phyloP scores from a whole-genome alignment of 2,329 filamentous ascomycete genomes.

The Thielaviopsis populi region DNA sequence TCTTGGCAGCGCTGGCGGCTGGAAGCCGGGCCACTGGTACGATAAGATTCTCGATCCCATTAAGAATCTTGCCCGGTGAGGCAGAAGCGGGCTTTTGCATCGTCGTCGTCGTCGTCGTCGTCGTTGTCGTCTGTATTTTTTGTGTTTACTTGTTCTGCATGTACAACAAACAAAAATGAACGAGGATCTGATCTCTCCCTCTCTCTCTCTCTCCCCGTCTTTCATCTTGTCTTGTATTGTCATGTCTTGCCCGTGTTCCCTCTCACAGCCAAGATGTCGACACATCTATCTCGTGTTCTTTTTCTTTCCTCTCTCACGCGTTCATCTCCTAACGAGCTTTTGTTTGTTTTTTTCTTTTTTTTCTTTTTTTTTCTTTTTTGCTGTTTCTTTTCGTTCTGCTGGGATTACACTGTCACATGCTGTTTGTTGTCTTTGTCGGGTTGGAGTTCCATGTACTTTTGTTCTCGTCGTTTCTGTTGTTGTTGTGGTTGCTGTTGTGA shows the following conservation, averaged over 20 bases:
- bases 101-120: too few relatives aligned
- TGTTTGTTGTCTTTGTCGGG: too few relatives aligned
- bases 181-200: background rate
- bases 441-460: background rate
- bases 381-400: conserved; percentile 12
- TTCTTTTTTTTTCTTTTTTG: conserved; percentile 11
- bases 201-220: background rate
- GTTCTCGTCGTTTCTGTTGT: too few relatives aligned
- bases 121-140: too few relatives aligned
- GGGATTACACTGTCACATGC: too few relatives aligned
- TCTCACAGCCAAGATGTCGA: too few relatives aligned
- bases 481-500: too few relatives aligned
- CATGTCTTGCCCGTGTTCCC: background rate
- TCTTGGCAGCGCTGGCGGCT: conserved; percentile 10
- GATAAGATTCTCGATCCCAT: conserved; percentile 14
- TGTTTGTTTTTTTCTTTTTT: conserved; percentile 5
- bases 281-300: background rate
- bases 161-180: background rate
- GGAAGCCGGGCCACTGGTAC: conserved; percentile 16
- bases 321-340: background rate
- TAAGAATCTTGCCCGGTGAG: conserved; percentile 12
- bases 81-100: too few relatives aligned
- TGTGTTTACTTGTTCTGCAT: background rate
- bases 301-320: background rate
- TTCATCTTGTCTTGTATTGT: too few relatives aligned